Conservation (phyloP, 805 yeast species). For the Schwanniomyces pseudopolymorphus region DNA sequence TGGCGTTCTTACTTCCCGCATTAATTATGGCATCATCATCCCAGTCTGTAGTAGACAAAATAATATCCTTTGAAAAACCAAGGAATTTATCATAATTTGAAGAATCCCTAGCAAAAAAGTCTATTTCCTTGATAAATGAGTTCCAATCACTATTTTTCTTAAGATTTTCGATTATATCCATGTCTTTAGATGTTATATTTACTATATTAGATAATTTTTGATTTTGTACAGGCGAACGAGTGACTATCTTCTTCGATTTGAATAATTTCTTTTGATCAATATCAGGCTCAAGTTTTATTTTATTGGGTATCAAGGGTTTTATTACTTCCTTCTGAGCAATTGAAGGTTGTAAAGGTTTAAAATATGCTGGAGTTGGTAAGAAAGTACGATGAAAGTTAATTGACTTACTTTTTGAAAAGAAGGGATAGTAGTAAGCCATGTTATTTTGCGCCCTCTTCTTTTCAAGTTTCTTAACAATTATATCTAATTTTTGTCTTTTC, state of each 20-base stretch:
- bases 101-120: conserved; percentile 32
- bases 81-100: conserved; percentile 37
- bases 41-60: conserved; percentile 78
- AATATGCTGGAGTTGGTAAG: conserved; percentile 57
- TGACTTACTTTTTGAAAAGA: conserved; percentile 53
- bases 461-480: conserved; percentile 29
- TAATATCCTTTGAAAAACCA: conserved; percentile 51
- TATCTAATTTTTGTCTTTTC: conserved; percentile 29
- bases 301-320: conserved; percentile 58
- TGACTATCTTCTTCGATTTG: conserved; percentile 24
- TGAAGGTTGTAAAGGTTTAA: conserved; percentile 53
- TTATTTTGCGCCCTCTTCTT: conserved; percentile 21
- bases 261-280: conserved; percentile 59
- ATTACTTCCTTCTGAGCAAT: conserved; percentile 27
- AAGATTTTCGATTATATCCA: conserved; percentile 29
- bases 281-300: conserved; percentile 59
- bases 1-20: conserved; percentile 33
- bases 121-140: conserved; percentile 21
- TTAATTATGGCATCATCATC: conserved; percentile 63
- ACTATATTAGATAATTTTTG: conserved; percentile 3
- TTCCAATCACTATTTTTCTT: conserved; percentile 15
- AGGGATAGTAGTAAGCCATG: conserved; percentile 58
- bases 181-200: conserved; percentile 30
- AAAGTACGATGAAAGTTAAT: conserved; percentile 67
- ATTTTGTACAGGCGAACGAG: conserved; percentile 5